Evolutionary conservation across 2,329 filamentous ascomycete genomes (phyloP).

Genomic region (Fusarium sp.): DNA sequence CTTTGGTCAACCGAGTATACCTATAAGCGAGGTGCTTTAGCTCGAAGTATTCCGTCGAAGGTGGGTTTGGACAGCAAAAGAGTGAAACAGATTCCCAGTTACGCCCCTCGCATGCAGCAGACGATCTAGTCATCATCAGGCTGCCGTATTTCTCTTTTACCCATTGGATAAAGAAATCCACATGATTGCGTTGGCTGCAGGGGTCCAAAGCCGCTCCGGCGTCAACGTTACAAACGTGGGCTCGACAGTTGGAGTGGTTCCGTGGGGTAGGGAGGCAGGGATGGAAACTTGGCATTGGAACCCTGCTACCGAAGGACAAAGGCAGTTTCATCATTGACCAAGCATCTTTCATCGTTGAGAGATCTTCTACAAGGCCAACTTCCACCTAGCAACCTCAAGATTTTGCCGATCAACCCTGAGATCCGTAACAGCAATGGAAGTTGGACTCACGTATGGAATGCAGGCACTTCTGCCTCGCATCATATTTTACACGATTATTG

Average conservation of each 20-base stretch:
- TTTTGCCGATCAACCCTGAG: not conserved
- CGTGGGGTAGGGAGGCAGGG: not conserved
- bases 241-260: conserved; percentile 4
- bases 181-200: not conserved
- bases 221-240: not conserved
- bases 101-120: not conserved
- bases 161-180: conserved; percentile 10
- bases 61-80: not conserved
- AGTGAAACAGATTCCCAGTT: not conserved
- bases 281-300: not conserved
- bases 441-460: not conserved
- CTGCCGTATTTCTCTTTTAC: conserved; percentile 7
- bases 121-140: conserved; percentile 8
- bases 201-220: not conserved
- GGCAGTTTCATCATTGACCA: not conserved
- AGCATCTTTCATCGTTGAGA: not conserved
- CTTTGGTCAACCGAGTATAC: not conserved
- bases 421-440: conserved; percentile 2
- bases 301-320: not conserved
- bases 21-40: not conserved
- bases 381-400: not conserved
- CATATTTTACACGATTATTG: conserved; percentile 16
- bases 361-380: not conserved
- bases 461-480: conserved; percentile 19
- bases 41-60: not conserved